Base-by-base conservation (phyloP, 2,329 filamentous ascomycete species). In the Diaporthe australafricana region DNA sequence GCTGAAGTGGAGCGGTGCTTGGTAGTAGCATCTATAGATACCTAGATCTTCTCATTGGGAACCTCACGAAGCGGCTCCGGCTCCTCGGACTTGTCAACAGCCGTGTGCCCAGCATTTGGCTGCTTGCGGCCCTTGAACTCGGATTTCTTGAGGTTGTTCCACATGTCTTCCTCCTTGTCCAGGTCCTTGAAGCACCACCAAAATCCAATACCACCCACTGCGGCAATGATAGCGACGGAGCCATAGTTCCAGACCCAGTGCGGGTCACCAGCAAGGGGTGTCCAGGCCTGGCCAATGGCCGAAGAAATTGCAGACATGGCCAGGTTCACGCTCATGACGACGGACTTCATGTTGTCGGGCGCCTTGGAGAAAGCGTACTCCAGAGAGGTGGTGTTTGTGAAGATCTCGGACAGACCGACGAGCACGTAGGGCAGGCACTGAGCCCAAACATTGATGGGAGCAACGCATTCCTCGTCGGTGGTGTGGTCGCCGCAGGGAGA, bases 361-460 rank as follows among this genome's bases (percentile, higher is more conserved):
- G 92, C 92, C 82, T 94, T 94, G 79, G 91, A 91, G 84, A 91
- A 95, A 42, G 93, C 93, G 75, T 94, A 94, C 79, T 94, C 93
- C 75, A 93, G 89, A 1, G 90, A 90, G 20, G 87, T 87, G 72
- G 88, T 86, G 77, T 87, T 87, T 74, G 86, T 84, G 75, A 88
- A 85, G 68, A 88, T 86, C 80, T 89, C 87, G 11, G 86, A 84
- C 5, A 88, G 78, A 73, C 86, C 87, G 32, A 86, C 84, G 32
- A 89, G 77, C 74, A 87, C 82, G 77, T 87, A 87, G 25, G 87
- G 84, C 14, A 88, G 80, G 27, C 81, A 84, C 80, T 89, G 87
- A 2, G 85, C 85, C 87, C 88, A 90, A 57, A 94, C 91, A 76
- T 89, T 92, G 84, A 94, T 91, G 40, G 86, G 84, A 1, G 89